A percentile compares a stretch with the other conserved stretches of the same genome.
Conservation (phyloP, 805 yeast species). For the Candida pseudoglaebosa region DNA sequence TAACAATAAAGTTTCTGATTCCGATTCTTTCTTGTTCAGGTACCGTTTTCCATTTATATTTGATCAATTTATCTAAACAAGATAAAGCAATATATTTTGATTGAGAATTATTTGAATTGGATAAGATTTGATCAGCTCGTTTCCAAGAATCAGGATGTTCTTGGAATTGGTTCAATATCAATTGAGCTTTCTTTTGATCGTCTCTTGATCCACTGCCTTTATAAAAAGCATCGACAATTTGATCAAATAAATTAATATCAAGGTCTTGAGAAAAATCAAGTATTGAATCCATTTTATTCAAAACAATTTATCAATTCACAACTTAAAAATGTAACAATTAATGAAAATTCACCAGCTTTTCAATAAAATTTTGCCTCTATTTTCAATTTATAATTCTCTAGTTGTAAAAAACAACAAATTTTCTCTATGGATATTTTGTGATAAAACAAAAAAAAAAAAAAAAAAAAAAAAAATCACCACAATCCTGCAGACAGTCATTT, state of each 20-base stretch:
- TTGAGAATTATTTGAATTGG: conserved; percentile 73
- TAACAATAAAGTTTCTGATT: conserved; percentile 87
- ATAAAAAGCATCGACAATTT: conserved; percentile 80
- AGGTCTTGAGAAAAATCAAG: conserved; percentile 83
- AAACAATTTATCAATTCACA: too few relatives aligned
- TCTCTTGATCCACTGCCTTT: conserved; percentile 59
- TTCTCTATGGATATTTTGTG: too few relatives aligned
- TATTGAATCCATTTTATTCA: conserved; percentile 66
- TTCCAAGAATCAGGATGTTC: conserved; percentile 97
- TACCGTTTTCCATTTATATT: conserved; percentile 88
- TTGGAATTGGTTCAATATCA: conserved; percentile 73
- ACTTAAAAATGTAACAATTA: too few relatives aligned
- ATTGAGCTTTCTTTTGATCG: conserved; percentile 71
- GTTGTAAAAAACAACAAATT: background rate
- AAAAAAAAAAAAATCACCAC: too few relatives aligned
- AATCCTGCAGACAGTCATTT: too few relatives aligned
- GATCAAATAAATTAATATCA: conserved; percentile 76
- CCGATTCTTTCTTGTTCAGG: conserved; percentile 89
- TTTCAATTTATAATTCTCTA: background rate
- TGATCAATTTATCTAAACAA: conserved; percentile 83
- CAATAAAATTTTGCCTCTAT: too few relatives aligned
- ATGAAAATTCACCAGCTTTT: too few relatives aligned
- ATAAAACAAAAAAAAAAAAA: too few relatives aligned
- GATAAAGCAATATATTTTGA: conserved; percentile 90
- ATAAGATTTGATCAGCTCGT: conserved; percentile 83